Evolutionary conservation across 2,329 filamentous ascomycete species (phyloP).

Genomic region (Fusarium succisae): DNA sequence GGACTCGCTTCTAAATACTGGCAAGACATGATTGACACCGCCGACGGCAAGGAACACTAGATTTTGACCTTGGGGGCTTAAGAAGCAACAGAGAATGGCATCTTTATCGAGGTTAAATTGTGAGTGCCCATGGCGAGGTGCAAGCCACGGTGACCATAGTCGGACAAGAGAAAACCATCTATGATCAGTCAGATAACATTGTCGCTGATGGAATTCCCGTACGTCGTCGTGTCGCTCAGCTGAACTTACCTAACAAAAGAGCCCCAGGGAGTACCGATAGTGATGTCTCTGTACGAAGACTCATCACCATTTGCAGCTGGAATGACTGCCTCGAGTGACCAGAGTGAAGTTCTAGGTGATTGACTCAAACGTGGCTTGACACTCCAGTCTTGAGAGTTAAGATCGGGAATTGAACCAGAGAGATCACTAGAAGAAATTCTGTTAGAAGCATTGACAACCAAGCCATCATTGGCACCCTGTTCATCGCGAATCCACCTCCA

Average conservation of each 20-base stretch:
- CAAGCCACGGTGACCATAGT: slow-evolving; percentile 84
- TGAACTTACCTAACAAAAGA: slow-evolving; percentile 60
- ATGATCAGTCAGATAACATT: slow-evolving; percentile 4
- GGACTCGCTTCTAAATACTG: slow-evolving; percentile 71
- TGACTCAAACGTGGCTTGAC: slow-evolving; percentile 69
- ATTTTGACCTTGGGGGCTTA: slow-evolving; percentile 75
- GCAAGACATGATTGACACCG: slow-evolving; percentile 75
- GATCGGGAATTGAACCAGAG: slow-evolving; percentile 63
- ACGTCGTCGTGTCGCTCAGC: background rate
- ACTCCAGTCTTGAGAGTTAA: slow-evolving; percentile 63
- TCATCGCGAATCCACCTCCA: slow-evolving; percentile 80
- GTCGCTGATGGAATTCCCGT: background rate
- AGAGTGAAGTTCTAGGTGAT: slow-evolving; percentile 73
- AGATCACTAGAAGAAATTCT: slow-evolving; percentile 53
- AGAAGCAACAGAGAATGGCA: slow-evolving; percentile 80
- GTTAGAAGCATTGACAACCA: slow-evolving; percentile 59
- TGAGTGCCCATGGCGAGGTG: slow-evolving; percentile 81
- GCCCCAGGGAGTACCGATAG: slow-evolving; percentile 71
- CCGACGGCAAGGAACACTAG: slow-evolving; percentile 83
- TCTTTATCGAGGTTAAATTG: slow-evolving; percentile 78
- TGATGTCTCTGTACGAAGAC: slow-evolving; percentile 65
- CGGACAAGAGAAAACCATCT: slow-evolving; percentile 87
- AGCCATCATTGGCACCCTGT: slow-evolving; percentile 70
- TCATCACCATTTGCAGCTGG: slow-evolving; percentile 64
- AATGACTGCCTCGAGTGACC: slow-evolving; percentile 70